These are phyloP conservation scores for Salix purpurea DNA, from an alignment of 345 rosid species.

Conservation along the genomic window DNA sequence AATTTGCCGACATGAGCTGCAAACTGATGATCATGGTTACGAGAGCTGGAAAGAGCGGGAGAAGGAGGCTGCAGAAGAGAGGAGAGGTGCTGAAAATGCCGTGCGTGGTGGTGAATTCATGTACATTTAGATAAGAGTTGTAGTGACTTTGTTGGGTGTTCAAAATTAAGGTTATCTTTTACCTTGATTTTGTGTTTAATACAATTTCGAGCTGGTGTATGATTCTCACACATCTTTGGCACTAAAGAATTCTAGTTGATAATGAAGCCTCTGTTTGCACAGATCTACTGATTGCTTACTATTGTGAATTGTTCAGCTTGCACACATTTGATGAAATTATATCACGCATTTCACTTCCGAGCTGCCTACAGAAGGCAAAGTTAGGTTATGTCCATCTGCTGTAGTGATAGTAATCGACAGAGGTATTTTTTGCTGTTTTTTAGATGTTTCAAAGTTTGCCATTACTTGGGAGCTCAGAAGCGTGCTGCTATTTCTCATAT, in stretches of 20 bases:
- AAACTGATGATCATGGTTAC: conserved; percentile 81
- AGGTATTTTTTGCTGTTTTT: no score
- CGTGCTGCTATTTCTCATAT: no score
- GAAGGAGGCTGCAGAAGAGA: conserved; percentile 85
- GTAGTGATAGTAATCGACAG: no score
- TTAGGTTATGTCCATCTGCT: neutral
- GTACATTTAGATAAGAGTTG: conserved; percentile 48
- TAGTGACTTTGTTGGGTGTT: neutral
- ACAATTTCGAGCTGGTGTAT: neutral
- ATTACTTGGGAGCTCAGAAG: no score
- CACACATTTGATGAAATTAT: neutral
- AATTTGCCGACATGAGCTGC: conserved; percentile 81
- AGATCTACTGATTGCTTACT: neutral
- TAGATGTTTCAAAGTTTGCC: no score
- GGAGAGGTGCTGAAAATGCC: conserved; percentile 92
- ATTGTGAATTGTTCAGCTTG: neutral
- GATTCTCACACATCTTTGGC: conserved; percentile 2
- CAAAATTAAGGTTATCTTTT: neutral
- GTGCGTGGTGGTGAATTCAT: conserved; percentile 87
- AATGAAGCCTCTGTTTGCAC: neutral
- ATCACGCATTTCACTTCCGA: no score
- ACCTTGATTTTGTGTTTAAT: neutral
- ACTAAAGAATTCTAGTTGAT: neutral
- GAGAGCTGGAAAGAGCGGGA: conserved; percentile 93
- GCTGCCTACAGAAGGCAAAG: neutral